Evolutionary conservation across 805 yeast genomes (phyloP).

Genomic region (Spathaspora boniae): DNA sequence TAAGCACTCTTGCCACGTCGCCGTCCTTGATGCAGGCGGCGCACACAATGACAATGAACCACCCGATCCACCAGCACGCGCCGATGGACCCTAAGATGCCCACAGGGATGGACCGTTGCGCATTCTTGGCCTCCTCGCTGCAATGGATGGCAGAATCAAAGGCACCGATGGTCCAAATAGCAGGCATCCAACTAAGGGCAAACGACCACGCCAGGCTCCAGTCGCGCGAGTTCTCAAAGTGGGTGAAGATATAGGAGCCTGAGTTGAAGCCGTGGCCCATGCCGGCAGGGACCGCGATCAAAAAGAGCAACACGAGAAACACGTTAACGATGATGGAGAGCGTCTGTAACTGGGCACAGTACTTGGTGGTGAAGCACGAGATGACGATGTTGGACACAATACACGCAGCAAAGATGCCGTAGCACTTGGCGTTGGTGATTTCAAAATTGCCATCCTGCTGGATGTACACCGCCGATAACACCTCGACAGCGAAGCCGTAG

Average conservation of each 20-base stretch:
- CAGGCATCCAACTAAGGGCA: slow-evolving; percentile 58
- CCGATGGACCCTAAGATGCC: slow-evolving; percentile 60
- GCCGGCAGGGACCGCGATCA: slow-evolving; percentile 64
- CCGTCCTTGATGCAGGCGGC: slow-evolving; percentile 53
- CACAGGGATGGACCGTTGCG: slow-evolving; percentile 59
- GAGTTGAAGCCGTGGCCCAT: slow-evolving; percentile 26
- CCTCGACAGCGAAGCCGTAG: slow-evolving; percentile 60
- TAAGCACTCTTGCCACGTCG: slow-evolving; percentile 38
- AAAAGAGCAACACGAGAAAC: slow-evolving; percentile 46
- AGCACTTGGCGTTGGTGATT: slow-evolving; percentile 49
- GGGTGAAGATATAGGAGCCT: slow-evolving; percentile 48
- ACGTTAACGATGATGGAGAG: slow-evolving; percentile 53
- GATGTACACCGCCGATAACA: slow-evolving; percentile 54
- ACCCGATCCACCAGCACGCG: slow-evolving; percentile 60
- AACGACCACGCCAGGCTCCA: slow-evolving; percentile 38
- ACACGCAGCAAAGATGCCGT: slow-evolving; percentile 63
- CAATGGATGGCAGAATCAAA: slow-evolving; percentile 72
- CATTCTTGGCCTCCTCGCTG: slow-evolving; percentile 67
- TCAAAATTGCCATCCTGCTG: slow-evolving; percentile 51
- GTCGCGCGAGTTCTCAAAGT: slow-evolving; percentile 45
- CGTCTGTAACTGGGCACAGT: slow-evolving; percentile 55
- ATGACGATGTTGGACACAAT: slow-evolving; percentile 47
- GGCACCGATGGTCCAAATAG: slow-evolving; percentile 73
- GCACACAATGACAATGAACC: slow-evolving; percentile 49
- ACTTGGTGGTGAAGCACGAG: slow-evolving; percentile 52